A percentile compares a stretch with the other conserved stretches of the same genome.
These are phyloP conservation scores for Fusarium compactum DNA, from an alignment of 2,329 filamentous ascomycete species.

Conservation along the genomic window DNA sequence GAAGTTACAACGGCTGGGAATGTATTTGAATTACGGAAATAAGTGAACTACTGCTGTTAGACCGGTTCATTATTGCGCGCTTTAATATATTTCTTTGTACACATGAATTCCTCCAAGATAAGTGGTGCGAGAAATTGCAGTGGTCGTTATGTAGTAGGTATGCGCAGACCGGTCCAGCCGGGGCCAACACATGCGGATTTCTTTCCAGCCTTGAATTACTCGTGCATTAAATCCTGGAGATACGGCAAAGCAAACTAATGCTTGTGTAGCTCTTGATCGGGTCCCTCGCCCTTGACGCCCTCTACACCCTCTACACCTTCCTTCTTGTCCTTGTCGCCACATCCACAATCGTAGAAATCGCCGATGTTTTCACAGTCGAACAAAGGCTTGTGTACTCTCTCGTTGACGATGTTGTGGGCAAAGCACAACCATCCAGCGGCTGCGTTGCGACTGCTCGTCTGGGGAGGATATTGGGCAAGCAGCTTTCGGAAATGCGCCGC, in stretches of 20 bases:
- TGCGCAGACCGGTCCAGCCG: slow-evolving; percentile 43
- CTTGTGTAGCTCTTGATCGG: slow-evolving; percentile 40
- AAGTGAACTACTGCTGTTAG: background rate
- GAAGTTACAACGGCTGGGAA: background rate
- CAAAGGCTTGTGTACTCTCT: slow-evolving; percentile 68
- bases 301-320: slow-evolving; percentile 45
- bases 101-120: background rate
- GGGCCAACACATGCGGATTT: slow-evolving; percentile 18
- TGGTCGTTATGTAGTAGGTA: background rate
- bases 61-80: background rate
- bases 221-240: slow-evolving; percentile 10
- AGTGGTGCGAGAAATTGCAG: background rate
- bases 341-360: slow-evolving; percentile 79
- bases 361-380: slow-evolving; percentile 77
- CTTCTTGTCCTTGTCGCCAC: slow-evolving; percentile 71
- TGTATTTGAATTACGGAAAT: background rate
- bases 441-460: slow-evolving; percentile 71
- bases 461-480: slow-evolving; percentile 72
- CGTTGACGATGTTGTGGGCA: slow-evolving; percentile 76
- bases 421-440: slow-evolving; percentile 77
- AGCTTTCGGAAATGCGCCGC: slow-evolving; percentile 74
- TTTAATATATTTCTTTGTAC: background rate
- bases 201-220: slow-evolving; percentile 16
- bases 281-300: slow-evolving; percentile 30
- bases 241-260: slow-evolving; percentile 15